Base-by-base conservation (phyloP, 352 stramenopile species). In the Blastocystis sp. region DNA sequence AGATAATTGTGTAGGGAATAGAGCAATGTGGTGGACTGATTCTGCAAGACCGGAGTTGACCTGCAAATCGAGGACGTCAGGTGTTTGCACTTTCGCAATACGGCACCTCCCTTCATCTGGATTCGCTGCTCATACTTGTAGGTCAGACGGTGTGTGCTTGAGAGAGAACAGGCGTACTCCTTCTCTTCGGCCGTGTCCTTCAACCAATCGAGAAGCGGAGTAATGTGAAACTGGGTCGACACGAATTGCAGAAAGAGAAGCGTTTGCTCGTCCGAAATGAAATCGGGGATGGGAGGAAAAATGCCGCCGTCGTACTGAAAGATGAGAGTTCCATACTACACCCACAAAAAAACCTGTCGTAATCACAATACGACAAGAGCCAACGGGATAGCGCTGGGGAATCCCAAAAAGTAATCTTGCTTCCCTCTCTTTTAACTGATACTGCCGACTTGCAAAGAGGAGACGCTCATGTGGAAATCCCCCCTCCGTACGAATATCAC, bases 401-500 rank as follows among this genome's bases (percentile, higher is more conserved):
- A 59, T 61, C n/a, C 34, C 24, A 78, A 78, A 59, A 42, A 78
- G 67, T 24, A 21, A 46, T 27, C 57, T 36, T 16, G 44, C 49
- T 24, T 78, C 67, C 16, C 57, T 40, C 29, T 38, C 36, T 1
- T 32, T 24, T 61, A 78, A 57, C 7, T 32, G 34, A 46, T 78
- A 78, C 9, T 21, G 36, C 21, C 57, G 11, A n/a, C 56, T 8
- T 9, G 57, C 11, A 57, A 34, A 78, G n/a, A 78, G 21, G 0
- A 78, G 24, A 40, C 67, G 40, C 21, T 38, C 21, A 24, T 57
- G 21, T 4, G 67, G 46, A 78, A 78, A 78, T 32, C 67, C 67
- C 21, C 36, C 36, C 32, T 27, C 38, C 14, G 44, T 48, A 27
- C 46, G 36, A 27, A 78, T 46, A 16, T 78, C 67, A 27, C 21